Evolutionary conservation across 495 filamentous ascomycete species (phyloP), one percentile per base, ranked within the genome.

Genomic region (Achaetomiella virescens): DNA sequence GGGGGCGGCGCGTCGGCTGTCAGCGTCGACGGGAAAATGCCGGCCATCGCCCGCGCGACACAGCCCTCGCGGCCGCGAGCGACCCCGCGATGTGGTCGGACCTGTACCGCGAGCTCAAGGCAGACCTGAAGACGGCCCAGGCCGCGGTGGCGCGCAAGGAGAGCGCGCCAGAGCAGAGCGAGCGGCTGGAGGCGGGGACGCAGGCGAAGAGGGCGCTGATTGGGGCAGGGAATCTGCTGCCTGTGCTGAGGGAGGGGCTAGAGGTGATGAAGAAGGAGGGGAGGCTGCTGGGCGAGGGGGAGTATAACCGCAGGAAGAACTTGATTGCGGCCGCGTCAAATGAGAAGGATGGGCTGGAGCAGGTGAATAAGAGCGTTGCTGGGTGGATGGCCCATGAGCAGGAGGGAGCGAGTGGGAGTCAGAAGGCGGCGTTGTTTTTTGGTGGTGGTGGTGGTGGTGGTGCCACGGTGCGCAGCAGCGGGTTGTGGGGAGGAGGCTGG

Each of bases 11-110:
- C 4, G 2, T 75, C 74, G 22, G 77, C 73, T 47, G 67, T 78
- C 12, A 72, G 78, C 20, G 72, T 77, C n/a, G 71, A 69, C 21
- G 71, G 71, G 24, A 72, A 62, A 61, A 73, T 51, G 58, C 71
- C 53, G 55, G 79, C 35, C 1, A 63, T 67, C 15, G 62, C 21
- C 45, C 62, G 35, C 22, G 59, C 5, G 72, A 71, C 35, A 66
- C 66, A 10, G 71, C 65, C 6, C 64, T 66, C 3, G 72, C 71
- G 6, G 76, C 76, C 0, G 82, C 88, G 22, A 83, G 79, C 11
- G 91, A 97, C 64, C 85, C 91, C 10, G 79, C 81, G 0, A 79
- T 88, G 2, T 98, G 93, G 93, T 75, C 96, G 35, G 95, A 97
- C 65, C 77, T 87, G 55, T 86, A 92, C 63, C 75, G 84, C 9